phyloP scores from a whole-genome alignment of 2,329 filamentous ascomycete genomes.

The Colletotrichum higginsianum region DNA sequence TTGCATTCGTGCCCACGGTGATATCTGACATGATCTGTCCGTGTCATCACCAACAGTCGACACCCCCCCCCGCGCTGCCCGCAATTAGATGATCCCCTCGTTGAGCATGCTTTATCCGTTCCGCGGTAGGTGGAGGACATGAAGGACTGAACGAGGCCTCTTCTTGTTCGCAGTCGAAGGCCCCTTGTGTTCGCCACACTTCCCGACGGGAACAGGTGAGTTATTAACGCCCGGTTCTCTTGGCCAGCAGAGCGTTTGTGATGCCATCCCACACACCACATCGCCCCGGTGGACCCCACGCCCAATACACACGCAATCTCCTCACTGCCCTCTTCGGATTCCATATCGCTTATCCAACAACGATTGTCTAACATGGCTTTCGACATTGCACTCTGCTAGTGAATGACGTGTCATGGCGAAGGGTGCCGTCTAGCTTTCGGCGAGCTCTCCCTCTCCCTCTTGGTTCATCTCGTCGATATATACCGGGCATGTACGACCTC shows the following conservation, averaged over 20 bases:
- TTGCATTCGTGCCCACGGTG: neutral
- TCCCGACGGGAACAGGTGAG: neutral
- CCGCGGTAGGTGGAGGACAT: neutral
- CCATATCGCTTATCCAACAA: neutral
- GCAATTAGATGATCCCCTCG: neutral
- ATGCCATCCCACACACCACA: slow-evolving; percentile 17
- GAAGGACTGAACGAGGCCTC: neutral
- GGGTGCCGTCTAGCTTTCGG: neutral
- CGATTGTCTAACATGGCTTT: neutral
- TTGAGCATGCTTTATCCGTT: neutral
- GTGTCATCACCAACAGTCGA: neutral
- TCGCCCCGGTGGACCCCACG: slow-evolving; percentile 8
- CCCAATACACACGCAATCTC: neutral
- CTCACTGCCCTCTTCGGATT: neutral
- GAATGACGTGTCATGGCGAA: slow-evolving; percentile 8
- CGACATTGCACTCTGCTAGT: slow-evolving; percentile 3
- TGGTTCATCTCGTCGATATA: slow-evolving; percentile 20
- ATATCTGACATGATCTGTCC: slow-evolving; percentile 2
- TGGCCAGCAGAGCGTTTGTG: slow-evolving; percentile 27
- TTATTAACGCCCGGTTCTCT: neutral
- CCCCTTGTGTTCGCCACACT: slow-evolving; percentile 2
- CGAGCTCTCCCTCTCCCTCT: neutral
- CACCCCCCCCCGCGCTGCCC: neutral
- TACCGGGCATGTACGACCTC: slow-evolving; percentile 24
- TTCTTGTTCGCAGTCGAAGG: neutral